Percentiles rank a stretch among this genome's conserved stretches.
phyloP scores from a whole-genome alignment of 257 asterid species.

The Solanum corneliomulleri region DNA sequence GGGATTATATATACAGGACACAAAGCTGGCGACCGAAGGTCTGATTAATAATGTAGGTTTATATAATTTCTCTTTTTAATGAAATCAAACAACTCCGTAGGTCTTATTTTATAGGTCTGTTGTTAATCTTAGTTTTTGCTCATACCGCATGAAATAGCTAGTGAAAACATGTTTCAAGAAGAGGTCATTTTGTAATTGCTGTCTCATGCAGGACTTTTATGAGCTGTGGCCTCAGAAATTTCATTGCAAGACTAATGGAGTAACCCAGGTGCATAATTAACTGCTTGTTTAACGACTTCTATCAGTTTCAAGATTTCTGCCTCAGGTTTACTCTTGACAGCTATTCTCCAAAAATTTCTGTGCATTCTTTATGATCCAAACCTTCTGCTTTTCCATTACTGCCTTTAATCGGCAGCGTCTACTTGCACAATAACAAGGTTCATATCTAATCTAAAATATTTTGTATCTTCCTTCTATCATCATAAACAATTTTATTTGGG shows the following conservation, averaged over 20 bases:
- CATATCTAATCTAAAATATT: neutral
- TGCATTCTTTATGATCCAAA: neutral
- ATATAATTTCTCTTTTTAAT: neutral
- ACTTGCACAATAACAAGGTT: neutral
- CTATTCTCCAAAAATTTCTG: neutral
- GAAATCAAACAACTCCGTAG: neutral
- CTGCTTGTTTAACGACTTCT: neutral
- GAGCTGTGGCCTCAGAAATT: slow-evolving; percentile 43
- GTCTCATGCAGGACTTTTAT: slow-evolving; percentile 26
- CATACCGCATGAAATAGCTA: neutral
- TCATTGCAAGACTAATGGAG: slow-evolving; percentile 41
- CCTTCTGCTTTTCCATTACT: neutral
- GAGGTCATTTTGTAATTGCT: neutral
- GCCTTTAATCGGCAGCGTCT: neutral
- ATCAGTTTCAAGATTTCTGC: neutral
- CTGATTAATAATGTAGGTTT: neutral
- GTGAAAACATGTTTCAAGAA: neutral
- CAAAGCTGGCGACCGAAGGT: neutral
- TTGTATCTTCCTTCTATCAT: neutral
- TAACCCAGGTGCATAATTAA: slow-evolving; percentile 27
- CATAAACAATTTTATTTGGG: neutral
- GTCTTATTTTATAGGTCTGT: neutral
- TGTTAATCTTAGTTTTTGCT: neutral
- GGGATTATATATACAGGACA: neutral
- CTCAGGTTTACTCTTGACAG: neutral